Conservation (phyloP, 805 yeast species). For the Saccharomyces mikatae region DNA sequence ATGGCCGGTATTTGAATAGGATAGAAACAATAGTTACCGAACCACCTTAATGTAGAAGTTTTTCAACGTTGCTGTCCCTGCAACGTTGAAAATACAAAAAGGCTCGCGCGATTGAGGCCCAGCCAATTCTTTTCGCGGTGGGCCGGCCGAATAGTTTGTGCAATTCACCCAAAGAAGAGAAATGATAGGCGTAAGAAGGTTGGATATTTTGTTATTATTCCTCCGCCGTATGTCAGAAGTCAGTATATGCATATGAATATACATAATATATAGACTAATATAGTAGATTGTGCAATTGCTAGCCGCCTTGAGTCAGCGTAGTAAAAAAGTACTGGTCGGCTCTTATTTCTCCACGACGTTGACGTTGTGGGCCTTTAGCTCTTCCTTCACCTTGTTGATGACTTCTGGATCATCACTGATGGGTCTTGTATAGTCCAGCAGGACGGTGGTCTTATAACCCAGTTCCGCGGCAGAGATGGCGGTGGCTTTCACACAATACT, state of each 20-base stretch:
- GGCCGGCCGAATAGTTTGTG: not conserved
- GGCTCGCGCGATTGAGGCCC: not conserved
- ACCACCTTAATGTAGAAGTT: not conserved
- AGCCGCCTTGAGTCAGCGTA: not conserved
- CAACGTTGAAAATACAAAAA: not conserved
- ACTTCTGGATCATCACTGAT: conserved; percentile 40
- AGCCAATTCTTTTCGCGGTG: not conserved
- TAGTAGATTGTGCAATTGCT: not conserved
- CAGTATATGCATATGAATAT: not conserved
- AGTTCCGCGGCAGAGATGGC: conserved; percentile 56
- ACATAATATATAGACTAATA: not conserved
- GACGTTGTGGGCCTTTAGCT: conserved; percentile 15
- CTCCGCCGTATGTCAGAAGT: not conserved
- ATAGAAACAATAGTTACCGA: not conserved
- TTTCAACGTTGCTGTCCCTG: not conserved
- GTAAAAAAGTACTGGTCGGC: not conserved
- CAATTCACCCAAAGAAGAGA: not conserved
- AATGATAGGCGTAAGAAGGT: not conserved
- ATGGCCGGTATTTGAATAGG: not conserved
- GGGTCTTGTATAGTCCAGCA: conserved; percentile 48
- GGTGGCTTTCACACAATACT: conserved; percentile 74
- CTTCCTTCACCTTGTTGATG: conserved; percentile 12
- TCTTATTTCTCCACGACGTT: not conserved
- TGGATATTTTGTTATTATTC: not conserved
- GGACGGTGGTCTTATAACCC: conserved; percentile 60